Percentiles rank a stretch among this genome's conserved stretches.
Evolutionary conservation across 192 early-diverging fungal species (phyloP).

Genomic region (Glomus cerebriforme): DNA sequence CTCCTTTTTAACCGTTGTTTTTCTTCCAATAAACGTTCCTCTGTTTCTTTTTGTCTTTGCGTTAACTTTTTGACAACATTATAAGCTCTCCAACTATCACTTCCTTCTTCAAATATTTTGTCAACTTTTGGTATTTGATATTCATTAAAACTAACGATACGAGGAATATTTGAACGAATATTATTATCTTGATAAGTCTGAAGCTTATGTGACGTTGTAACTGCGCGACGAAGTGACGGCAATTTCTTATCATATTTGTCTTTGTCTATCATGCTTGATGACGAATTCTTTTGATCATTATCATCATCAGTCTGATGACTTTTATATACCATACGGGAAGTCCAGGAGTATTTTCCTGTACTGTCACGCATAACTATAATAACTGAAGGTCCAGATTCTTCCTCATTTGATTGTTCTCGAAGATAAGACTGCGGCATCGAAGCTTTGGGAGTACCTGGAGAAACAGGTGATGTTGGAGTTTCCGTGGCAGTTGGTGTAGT

Average conservation of each 20-base stretch:
- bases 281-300: background rate
- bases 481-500: background rate
- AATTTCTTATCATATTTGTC: background rate
- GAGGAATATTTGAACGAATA: background rate
- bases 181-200: background rate
- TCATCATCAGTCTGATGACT: background rate
- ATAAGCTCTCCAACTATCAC: slow-evolving; percentile 40
- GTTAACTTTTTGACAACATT: slow-evolving; percentile 33
- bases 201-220: background rate
- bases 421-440: background rate
- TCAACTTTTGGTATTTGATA: slow-evolving; percentile 40
- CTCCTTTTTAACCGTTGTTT: background rate
- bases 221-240: background rate
- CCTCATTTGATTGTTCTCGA: slow-evolving; percentile 9
- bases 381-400: slow-evolving; percentile 47
- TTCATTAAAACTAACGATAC: background rate
- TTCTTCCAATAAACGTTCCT: background rate
- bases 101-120: slow-evolving; percentile 37
- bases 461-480: slow-evolving; percentile 1
- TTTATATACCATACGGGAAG: slow-evolving; percentile 54
- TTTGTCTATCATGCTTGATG: background rate
- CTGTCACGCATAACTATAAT: slow-evolving; percentile 66
- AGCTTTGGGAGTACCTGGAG: background rate
- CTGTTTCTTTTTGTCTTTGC: slow-evolving; percentile 32
- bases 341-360: slow-evolving; percentile 74